A percentile compares a stretch with the other conserved stretches of the same genome.
Evolutionary conservation across 2,329 filamentous ascomycete species (phyloP).

Genomic region (Hymenoscyphus fructigenus): DNA sequence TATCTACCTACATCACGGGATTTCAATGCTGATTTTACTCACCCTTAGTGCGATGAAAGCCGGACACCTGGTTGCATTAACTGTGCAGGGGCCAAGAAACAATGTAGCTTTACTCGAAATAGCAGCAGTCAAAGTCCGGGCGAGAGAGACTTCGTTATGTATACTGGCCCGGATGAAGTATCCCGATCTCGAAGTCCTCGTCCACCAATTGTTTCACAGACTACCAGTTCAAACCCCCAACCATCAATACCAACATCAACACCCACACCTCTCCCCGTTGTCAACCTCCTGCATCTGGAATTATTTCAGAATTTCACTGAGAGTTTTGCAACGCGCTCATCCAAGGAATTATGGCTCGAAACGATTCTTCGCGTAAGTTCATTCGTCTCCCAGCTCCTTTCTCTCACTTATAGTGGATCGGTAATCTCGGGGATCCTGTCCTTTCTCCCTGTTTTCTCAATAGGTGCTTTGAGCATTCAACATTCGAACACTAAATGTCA

Average conservation of each 20-base stretch:
- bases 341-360: neutral
- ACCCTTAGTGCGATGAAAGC: conserved; percentile 28
- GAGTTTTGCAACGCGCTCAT: neutral
- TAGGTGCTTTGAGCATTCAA: too few species aligned
- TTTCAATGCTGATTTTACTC: neutral
- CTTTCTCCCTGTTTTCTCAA: too few species aligned
- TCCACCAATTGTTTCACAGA: conserved; percentile 1
- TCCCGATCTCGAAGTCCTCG: conserved; percentile 6
- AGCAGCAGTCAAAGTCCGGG: conserved; percentile 7
- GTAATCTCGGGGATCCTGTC: too few species aligned
- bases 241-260: conserved; percentile 4
- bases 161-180: conserved; percentile 2
- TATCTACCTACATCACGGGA: too few species aligned
- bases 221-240: neutral
- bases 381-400: neutral
- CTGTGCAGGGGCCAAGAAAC: conserved; percentile 19
- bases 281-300: conserved; percentile 40
- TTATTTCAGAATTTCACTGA: conserved; percentile 37
- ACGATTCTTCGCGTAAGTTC: conserved; percentile 6
- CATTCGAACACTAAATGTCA: neutral
- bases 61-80: conserved; percentile 24
- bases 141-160: conserved; percentile 6
- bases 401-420: too few species aligned
- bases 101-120: conserved; percentile 18
- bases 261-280: conserved; percentile 10